Base-by-base conservation (phyloP, 2,329 filamentous ascomycete species). In the Acrodontium crateriforme region DNA sequence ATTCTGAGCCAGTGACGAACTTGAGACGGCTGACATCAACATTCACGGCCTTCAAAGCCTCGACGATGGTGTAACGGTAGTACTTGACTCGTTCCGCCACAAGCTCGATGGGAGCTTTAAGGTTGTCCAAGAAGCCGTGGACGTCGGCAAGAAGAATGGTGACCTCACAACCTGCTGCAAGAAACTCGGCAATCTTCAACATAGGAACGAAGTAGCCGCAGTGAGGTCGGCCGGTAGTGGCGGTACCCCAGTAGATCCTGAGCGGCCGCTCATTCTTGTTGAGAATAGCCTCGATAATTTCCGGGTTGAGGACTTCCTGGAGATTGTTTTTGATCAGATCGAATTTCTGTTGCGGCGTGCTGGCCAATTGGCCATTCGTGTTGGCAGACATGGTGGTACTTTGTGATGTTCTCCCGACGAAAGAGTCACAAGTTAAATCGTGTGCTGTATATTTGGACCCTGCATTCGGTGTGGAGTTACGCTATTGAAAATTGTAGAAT, bases 201-300 rank as follows among this genome's bases (percentile, higher is more conserved):
- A 79, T 77, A 5, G 84, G 77, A 7, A 89, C 78, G 37, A 92
- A 81, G 66, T 93, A 93, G 42, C 82, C 85, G 52, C 74, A 80
- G 55, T 94, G 85, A 30, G 84, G 84, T 35, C 76, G 69, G n/a
- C 83, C 83, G 0, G 83, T 91, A 10, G 82, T 83, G 11, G 81
- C 80, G 20, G 78, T 87, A 22, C 78, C 80, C 82, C 81, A 91
- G 71, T 92, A 92, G 54, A 91, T 72, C 52, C 74, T 78, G 28
- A 81, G 67, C 29, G 74, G 70, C 25, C 76, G 68, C 29, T 81
- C 74, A 52, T 80, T 67, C 34, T 72, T 72, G 39, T 78, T 56
- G 37, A 87, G 67, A 24, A 73, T 59, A 47, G 72, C 65, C 52
- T 84, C 71, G 49, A 89, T 78, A 37, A 91, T 82, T 49, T 92